A percentile compares a stretch with the other conserved stretches of the same genome.
Evolutionary conservation across 2,329 filamentous ascomycete species (phyloP).

Genomic region (Exophiala oligosperma): DNA sequence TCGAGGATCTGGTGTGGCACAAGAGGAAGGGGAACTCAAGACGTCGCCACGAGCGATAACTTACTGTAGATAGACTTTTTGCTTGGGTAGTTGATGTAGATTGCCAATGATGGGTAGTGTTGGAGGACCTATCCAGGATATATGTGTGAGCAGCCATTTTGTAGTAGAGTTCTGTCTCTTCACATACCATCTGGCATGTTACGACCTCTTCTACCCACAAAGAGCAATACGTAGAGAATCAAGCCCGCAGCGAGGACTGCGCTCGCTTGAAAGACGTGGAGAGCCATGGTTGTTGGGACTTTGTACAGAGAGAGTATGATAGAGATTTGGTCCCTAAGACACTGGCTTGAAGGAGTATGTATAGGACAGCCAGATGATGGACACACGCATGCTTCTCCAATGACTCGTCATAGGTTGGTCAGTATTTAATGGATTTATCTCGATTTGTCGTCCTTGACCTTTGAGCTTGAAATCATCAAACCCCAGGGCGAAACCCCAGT

Average conservation of each 20-base stretch:
- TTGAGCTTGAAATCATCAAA: too few species aligned
- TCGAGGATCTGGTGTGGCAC: too few species aligned
- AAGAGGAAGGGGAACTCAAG: too few species aligned
- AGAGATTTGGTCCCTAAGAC: neutral
- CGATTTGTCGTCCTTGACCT: too few species aligned
- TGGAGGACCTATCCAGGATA: conserved; percentile 35
- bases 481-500: too few species aligned
- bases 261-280: neutral
- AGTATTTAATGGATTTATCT: too few species aligned
- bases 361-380: too few species aligned
- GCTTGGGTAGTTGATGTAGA: conserved; percentile 41
- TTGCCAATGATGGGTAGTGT: conserved; percentile 51
- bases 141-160: neutral
- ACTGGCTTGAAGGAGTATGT: neutral
- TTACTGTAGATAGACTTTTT: conserved; percentile 33
- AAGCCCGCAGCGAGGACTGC: conserved; percentile 2
- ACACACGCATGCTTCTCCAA: too few species aligned
- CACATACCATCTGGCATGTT: conserved; percentile 7
- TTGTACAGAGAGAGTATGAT: neutral
- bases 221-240: conserved; percentile 3
- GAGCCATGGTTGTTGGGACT: neutral
- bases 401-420: too few species aligned
- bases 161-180: too few species aligned
- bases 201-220: conserved; percentile 9
- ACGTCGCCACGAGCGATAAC: neutral